A percentile compares a stretch with the other conserved stretches of the same genome.
phyloP scores from a whole-genome alignment of 192 early-diverging fungal species.

The Coemansia sp. region DNA sequence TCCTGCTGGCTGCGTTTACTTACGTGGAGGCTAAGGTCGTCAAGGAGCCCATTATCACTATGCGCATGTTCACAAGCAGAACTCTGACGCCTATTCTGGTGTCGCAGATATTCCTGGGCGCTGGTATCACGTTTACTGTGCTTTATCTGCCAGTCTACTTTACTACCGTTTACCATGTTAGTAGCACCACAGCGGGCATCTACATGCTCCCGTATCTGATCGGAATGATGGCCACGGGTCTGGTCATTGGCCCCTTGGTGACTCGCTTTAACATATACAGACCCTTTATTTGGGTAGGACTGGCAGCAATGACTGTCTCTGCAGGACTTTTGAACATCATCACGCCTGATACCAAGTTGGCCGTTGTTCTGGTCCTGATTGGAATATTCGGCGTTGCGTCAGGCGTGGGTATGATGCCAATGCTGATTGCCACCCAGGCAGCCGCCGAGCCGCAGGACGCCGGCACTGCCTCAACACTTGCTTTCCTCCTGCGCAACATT shows the following conservation, averaged over 20 bases:
- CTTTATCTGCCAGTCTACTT: slow-evolving; percentile 38
- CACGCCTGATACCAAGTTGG: slow-evolving; percentile 14
- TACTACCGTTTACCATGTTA: slow-evolving; percentile 18
- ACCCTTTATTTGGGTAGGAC: slow-evolving; percentile 31
- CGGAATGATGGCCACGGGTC: slow-evolving; percentile 20
- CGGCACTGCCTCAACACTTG: slow-evolving; percentile 25
- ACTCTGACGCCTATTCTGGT: slow-evolving; percentile 14
- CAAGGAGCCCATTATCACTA: slow-evolving; percentile 69
- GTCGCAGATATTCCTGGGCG: slow-evolving; percentile 28
- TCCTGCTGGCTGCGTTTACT: slow-evolving; percentile 55
- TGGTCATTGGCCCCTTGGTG: slow-evolving; percentile 22
- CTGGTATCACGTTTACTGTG: slow-evolving; percentile 24
- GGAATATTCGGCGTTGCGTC: slow-evolving; percentile 28
- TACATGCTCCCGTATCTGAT: slow-evolving; percentile 33
- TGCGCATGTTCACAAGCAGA: slow-evolving; percentile 33
- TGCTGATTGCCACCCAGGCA: slow-evolving; percentile 30
- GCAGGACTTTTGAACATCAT: slow-evolving; percentile 26
- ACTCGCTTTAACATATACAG: slow-evolving; percentile 25
- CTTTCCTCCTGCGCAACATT: slow-evolving; percentile 21
- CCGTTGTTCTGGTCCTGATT: slow-evolving; percentile 15
- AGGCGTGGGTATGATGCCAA: slow-evolving; percentile 24
- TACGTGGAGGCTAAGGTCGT: slow-evolving; percentile 61
- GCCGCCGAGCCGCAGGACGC: slow-evolving; percentile 16
- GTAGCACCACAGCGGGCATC: slow-evolving; percentile 19
- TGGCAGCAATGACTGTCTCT: slow-evolving; percentile 17